Evolutionary conservation across 352 stramenopile genomes (phyloP), one percentile per base, ranked within the genome.

Genomic region (Blastocystis sp.): DNA sequence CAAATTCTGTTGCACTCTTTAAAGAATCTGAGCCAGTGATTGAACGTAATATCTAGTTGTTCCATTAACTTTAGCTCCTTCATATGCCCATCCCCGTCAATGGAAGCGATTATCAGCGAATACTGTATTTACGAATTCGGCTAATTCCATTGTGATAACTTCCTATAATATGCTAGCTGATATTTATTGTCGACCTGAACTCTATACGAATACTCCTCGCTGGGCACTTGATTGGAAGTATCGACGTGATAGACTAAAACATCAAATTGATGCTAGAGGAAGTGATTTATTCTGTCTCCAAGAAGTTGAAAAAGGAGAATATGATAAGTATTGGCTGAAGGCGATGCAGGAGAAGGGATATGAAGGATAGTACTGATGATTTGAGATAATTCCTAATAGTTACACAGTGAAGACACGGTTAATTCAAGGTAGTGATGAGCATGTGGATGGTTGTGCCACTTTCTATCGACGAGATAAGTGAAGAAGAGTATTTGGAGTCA

Each of bases 291-390:
- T 99, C 54, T 99, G 96, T 91, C 92, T 99, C 76, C 94, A 98
- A 92, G 97, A 99, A 91, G 95, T 99, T 6, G 97, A 99, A 93
- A 95, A 95, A 2, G 96, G 99, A 90, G 95, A 99, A 88, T 99
- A 98, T 91, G 97, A 98, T 90, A 95, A 93, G 81, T 97, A 98
- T 91, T 94, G 99, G 79, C 94, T 97, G 76, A 95, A 95, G 27
- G 93, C 97, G 90, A 96, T 99, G 92, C 92, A 93, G 30, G 94
- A 97, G 51, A 94, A 93, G 90, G 97, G 97, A 1, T 99, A 98
- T 89, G 95, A 98, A 90, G 96, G 96, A 58, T 95, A 98, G 82
- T 99, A 9, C n/a, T 27, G 17, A 30, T 59, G 19, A 19, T 24
- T 24, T 2, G 42, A 4, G 0, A 27, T 11, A 7, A 5, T 81